A percentile compares a stretch with the other conserved stretches of the same genome.
Evolutionary conservation across 2,329 filamentous ascomycete species (phyloP).

Genomic region (Penicillium palitans): DNA sequence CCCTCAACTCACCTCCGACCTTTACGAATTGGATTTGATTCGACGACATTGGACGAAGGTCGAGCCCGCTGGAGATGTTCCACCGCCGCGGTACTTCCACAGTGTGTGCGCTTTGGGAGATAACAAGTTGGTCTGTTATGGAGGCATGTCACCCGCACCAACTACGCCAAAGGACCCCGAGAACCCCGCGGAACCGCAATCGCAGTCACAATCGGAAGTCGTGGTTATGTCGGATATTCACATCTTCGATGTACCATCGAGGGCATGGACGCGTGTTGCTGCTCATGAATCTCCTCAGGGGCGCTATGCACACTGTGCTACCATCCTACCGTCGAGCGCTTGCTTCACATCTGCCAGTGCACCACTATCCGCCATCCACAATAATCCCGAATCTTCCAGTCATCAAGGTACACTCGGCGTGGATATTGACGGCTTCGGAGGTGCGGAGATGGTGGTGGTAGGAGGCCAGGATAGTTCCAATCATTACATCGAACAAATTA

Average conservation of each 20-base stretch:
- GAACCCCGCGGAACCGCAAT: slow-evolving; percentile 52
- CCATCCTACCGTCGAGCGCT: slow-evolving; percentile 84
- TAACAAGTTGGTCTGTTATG: slow-evolving; percentile 95
- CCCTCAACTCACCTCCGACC: slow-evolving; percentile 80
- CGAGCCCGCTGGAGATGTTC: slow-evolving; percentile 79
- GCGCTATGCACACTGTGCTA: slow-evolving; percentile 93
- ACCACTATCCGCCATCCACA: slow-evolving; percentile 80
- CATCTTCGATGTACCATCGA: slow-evolving; percentile 82
- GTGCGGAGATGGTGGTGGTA: slow-evolving; percentile 95
- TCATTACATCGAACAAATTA: slow-evolving; percentile 98
- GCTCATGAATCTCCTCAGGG: slow-evolving; percentile 84
- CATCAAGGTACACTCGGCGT: slow-evolving; percentile 88
- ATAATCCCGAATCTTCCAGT: slow-evolving; percentile 79
- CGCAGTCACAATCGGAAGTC: slow-evolving; percentile 77
- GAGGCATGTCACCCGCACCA: slow-evolving; percentile 86
- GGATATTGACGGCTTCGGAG: slow-evolving; percentile 83
- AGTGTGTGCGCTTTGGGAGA: slow-evolving; percentile 92
- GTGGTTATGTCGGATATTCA: slow-evolving; percentile 98
- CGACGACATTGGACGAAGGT: slow-evolving; percentile 90
- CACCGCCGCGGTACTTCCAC: slow-evolving; percentile 93
- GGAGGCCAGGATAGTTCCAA: slow-evolving; percentile 97
- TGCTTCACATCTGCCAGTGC: slow-evolving; percentile 82
- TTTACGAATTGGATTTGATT: slow-evolving; percentile 92
- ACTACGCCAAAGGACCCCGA: slow-evolving; percentile 48
- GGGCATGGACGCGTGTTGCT: slow-evolving; percentile 80